Conservation (phyloP, 345 rosid species). For the Kandelia obovata region DNA sequence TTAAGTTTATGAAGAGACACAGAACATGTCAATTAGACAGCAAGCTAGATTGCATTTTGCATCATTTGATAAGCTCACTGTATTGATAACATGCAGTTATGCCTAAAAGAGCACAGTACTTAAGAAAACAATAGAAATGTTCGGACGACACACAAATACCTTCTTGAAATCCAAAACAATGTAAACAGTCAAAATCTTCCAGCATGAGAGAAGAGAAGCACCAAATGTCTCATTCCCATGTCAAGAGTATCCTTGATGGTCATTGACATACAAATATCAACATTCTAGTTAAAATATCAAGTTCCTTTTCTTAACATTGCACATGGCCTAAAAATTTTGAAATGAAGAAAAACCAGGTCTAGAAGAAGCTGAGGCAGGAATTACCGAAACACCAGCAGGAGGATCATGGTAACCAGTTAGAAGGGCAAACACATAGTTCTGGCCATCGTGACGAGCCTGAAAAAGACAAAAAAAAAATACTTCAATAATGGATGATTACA, state of each 20-base stretch:
- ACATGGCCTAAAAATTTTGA: background rate
- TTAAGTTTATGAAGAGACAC: background rate
- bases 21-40: background rate
- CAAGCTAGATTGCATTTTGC: background rate
- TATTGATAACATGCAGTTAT: too few species aligned
- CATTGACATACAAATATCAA: background rate
- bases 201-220: background rate
- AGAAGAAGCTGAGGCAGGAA: slow-evolving; percentile 11
- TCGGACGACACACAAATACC: too few species aligned
- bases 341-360: background rate
- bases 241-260: background rate
- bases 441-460: slow-evolving; percentile 99
- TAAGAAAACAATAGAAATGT: too few species aligned
- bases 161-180: too few species aligned
- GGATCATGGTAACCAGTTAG: slow-evolving; percentile 98
- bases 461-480: slow-evolving; percentile 17
- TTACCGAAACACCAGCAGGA: slow-evolving; percentile 93
- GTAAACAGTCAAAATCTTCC: background rate
- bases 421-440: slow-evolving; percentile 94
- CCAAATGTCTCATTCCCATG: background rate
- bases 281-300: background rate
- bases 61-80: background rate
- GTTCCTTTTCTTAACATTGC: background rate
- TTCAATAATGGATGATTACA: slow-evolving; percentile 1
- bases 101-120: too few species aligned